These are phyloP conservation scores for Camellia lanceoleosa DNA, from an alignment of 148 eudicot species.

Conservation along the genomic window DNA sequence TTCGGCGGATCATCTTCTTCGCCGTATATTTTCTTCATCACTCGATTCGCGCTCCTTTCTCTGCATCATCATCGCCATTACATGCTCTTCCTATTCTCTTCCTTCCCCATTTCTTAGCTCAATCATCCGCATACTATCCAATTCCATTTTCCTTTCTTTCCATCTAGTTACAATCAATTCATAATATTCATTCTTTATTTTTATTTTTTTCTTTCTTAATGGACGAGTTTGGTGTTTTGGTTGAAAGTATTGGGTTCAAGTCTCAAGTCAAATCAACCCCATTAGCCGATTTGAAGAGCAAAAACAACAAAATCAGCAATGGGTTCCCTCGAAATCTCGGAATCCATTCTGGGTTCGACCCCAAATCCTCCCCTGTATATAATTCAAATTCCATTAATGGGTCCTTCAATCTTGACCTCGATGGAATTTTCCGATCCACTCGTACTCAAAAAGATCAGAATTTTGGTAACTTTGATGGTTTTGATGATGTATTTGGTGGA, in stretches of 20 bases:
- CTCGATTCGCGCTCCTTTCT: no score
- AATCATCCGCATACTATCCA: no score
- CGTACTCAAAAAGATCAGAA: conserved; percentile 20
- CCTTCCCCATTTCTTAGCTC: no score
- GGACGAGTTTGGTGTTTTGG: conserved; percentile 90
- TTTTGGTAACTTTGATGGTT: conserved; percentile 30
- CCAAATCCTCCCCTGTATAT: conserved; percentile 11
- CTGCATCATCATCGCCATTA: no score
- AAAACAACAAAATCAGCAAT: conserved; percentile 26
- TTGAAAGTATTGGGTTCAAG: conserved; percentile 71
- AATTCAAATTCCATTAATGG: conserved; percentile 26
- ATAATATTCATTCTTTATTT: no score
- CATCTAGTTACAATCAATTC: no score
- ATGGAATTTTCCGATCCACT: conserved; percentile 39
- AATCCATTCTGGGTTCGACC: conserved; percentile 14
- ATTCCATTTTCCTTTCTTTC: no score
- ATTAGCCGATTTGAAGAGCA: conserved; percentile 55
- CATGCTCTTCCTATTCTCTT: no score
- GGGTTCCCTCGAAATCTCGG: conserved; percentile 5
- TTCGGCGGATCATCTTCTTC: no score
- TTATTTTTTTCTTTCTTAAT: conserved; percentile 14
- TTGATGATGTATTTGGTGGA: conserved; percentile 40
- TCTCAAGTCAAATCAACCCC: conserved; percentile 67
- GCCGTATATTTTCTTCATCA: no score
- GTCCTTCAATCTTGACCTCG: conserved; percentile 38